phyloP scores from a whole-genome alignment of 306 rosid genomes.

The Cucumis melo region DNA sequence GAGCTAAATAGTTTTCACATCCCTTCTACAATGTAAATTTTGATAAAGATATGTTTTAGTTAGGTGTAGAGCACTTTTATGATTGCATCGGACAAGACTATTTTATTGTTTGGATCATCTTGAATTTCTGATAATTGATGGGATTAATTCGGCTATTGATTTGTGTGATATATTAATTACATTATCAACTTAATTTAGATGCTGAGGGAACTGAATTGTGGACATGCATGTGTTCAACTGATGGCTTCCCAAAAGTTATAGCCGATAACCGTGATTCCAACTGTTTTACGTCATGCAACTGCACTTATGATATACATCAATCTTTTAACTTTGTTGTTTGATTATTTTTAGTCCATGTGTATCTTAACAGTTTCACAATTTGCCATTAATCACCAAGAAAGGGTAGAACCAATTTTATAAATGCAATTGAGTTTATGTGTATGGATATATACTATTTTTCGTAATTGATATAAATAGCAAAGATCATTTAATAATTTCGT shows the following conservation, averaged over 20 bases:
- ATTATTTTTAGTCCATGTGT: constrained; percentile 1
- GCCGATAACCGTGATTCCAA: constrained; percentile 25
- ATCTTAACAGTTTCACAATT: neutral
- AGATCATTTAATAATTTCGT: neutral
- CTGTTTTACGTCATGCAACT: constrained; percentile 81
- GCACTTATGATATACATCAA: constrained; percentile 51
- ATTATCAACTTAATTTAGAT: constrained; percentile 29
- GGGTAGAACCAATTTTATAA: neutral
- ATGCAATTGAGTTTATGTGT: neutral
- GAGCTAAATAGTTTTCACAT: no score
- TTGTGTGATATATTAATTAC: constrained; percentile 9
- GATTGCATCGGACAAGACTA: no score
- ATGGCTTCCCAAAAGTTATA: constrained; percentile 63
- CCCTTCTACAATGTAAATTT: no score
- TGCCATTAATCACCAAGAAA: neutral
- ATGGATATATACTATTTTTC: neutral
- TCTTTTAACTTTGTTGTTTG: constrained; percentile 8
- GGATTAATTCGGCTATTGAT: no score
- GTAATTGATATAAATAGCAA: neutral
- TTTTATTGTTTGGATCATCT: no score
- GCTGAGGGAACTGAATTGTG: constrained; percentile 34
- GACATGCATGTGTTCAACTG: constrained; percentile 63
- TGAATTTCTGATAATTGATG: no score
- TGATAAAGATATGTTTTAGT: no score
- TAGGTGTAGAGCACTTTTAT: no score